Evolutionary conservation across 2,329 filamentous ascomycete genomes (phyloP), one percentile per base, ranked within the genome.

Genomic region (Fonsecaea multimorphosa): DNA sequence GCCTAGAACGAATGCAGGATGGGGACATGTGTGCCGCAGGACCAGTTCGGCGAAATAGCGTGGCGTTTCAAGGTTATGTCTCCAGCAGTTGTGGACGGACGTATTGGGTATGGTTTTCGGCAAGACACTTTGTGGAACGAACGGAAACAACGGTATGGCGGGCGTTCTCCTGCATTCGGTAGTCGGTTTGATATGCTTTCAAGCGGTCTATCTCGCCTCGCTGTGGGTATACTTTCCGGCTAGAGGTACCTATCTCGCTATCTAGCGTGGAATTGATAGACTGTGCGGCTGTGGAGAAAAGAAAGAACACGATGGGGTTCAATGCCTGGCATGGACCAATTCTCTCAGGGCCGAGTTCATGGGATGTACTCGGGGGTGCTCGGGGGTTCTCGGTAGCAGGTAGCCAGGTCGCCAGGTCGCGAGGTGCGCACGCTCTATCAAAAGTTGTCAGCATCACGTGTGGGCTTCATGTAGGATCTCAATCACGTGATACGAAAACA

Each of bases 41-140:
- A 22, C 27, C n/a, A 12, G 8, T n/a, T 31, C 38, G 34, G 36
- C 55, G 29, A 49, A 19, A 58, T 49, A 34, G 40, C 34, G 56
- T 44, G 56, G 38, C 56, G 56, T 31, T 46, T 32, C 34, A 16
- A 24, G 19, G 36, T 19, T 51, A 49, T 58, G 40, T 58, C 11
- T 38, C 29, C 40, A 58, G 22, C 40, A 46, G 56, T 9, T 44
- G 22, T 29, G 31, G 29, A 14, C 6, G 22, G 44, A 36, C 29
- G 29, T 22, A 54, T 61, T 61, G n/a, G 58, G 58, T 53, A 53
- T 38, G 49, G 16, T 40, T 61, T 49, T 24, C 44, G 3, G 44
- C 44, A 49, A 6, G 44, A 49, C 27, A 24, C 44, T 49, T 49
- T 49, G 19, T 5, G 44, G 19, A 27, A 24, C 44, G 12, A 49